Evolutionary conservation across 2,329 filamentous ascomycete genomes (phyloP), one percentile per base, ranked within the genome.

Genomic region (Mycosphaerella arachidis): DNA sequence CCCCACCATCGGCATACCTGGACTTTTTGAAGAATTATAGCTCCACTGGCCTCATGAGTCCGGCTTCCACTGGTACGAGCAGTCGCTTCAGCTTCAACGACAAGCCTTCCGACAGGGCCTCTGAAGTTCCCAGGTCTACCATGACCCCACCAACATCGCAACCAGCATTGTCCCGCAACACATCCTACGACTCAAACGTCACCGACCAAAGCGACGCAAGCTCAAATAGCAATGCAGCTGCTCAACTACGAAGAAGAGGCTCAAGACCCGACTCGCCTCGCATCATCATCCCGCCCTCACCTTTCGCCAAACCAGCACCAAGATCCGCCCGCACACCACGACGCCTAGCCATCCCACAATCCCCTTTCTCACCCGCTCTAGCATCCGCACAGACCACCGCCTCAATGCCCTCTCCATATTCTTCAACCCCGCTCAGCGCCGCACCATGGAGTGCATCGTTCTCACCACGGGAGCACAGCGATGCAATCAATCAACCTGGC

Each of bases 1-100:
- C 90, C 55, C 93, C 93, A 55, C 93, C 93, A 3, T 81, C 84
- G 24, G 92, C 93, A 59, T 97, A 97, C 73, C 88, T 91, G 67
- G 92, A 97, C 71, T 97, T 97, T 72, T 86, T 97, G 64, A 93
- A 92, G 77, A 86, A 87, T 61, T 86, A 95, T 77, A 52, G 50
- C 16, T 88, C 84, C 1, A 84, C 84, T 0, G 80, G 88, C 18
- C 81, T 92, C 60, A 85, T 86, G 71, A 91, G 87, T 64, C 89
- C 90, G 8, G 77, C 84, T 51, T 80, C 84, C 52, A 83, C 86
- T 45, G 77, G 79, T 54, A 81, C 81, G 68, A 82, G 83, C 64
- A 80, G 68, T 72, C 73, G 71, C 63, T 80, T 81, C 67, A 77
- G 75, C 66, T 80, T 80, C 67, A 72, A 74, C 53, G 77, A 68